These are phyloP conservation scores for Phytophthora cactorum DNA, from an alignment of 352 stramenopile genomes.

Conservation along the genomic window DNA sequence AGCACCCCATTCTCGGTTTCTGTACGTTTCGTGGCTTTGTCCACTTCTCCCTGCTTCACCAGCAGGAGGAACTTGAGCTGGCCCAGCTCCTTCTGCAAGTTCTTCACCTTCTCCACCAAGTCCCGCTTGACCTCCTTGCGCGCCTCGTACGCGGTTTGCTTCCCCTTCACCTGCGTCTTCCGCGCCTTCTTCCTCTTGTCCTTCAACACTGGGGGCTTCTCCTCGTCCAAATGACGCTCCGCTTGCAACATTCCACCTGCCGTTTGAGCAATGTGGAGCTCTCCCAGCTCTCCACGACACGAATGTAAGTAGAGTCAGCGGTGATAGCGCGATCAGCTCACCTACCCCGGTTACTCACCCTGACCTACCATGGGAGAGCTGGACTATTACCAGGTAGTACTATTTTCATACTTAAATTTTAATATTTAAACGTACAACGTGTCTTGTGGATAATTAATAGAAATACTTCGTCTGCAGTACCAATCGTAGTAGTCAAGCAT, in stretches of 20 bases:
- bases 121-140: slow-evolving; percentile 41
- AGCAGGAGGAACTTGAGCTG: slow-evolving; percentile 38
- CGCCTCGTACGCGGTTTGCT: slow-evolving; percentile 25
- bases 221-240: background rate
- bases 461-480: too few species aligned
- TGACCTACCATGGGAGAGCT: too few species aligned
- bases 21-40: slow-evolving; percentile 6
- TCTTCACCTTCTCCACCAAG: slow-evolving; percentile 26
- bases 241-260: background rate
- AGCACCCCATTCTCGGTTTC: slow-evolving; percentile 20
- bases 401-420: too few species aligned
- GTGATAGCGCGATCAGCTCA: too few species aligned
- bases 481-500: too few species aligned
- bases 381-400: too few species aligned
- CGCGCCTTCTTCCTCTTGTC: background rate
- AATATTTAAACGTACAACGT: too few species aligned
- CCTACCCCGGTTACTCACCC: too few species aligned
- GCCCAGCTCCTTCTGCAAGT: slow-evolving; percentile 35
- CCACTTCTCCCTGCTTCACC: slow-evolving; percentile 20
- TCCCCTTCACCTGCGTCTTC: slow-evolving; percentile 13
- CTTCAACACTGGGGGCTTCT: background rate
- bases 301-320: too few species aligned
- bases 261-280: background rate
- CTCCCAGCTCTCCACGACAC: too few species aligned
- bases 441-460: too few species aligned